phyloP scores from a whole-genome alignment of 805 yeast species.

The Ogataea saltuana region DNA sequence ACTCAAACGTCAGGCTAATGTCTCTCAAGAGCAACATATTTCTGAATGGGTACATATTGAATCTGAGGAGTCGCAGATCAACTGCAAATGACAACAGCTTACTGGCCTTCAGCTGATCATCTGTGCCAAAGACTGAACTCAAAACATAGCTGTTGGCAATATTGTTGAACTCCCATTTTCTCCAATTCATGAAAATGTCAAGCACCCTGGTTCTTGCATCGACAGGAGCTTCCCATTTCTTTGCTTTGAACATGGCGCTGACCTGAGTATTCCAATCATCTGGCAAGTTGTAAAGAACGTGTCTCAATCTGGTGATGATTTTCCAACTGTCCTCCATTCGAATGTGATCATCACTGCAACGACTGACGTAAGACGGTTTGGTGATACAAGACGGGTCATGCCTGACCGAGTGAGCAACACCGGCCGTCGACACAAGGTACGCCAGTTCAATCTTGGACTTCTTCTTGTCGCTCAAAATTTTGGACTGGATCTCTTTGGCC shows the following conservation, averaged over 20 bases:
- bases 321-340: slow-evolving; percentile 88
- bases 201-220: slow-evolving; percentile 58
- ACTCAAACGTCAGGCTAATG: slow-evolving; percentile 17
- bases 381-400: slow-evolving; percentile 91
- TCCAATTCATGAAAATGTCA: slow-evolving; percentile 71
- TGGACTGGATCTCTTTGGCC: slow-evolving; percentile 10
- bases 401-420: slow-evolving; percentile 48
- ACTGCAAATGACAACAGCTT: slow-evolving; percentile 11
- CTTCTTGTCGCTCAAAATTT: slow-evolving; percentile 13
- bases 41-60: slow-evolving; percentile 26
- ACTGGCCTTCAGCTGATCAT: slow-evolving; percentile 11
- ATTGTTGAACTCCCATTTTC: slow-evolving; percentile 85
- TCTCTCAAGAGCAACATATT: slow-evolving; percentile 19
- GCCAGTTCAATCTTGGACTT: slow-evolving; percentile 41
- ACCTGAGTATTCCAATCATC: slow-evolving; percentile 44
- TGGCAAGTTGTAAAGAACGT: slow-evolving; percentile 64
- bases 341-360: slow-evolving; percentile 72
- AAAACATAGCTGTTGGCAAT: slow-evolving; percentile 59
- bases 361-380: slow-evolving; percentile 78
- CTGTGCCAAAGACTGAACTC: slow-evolving; percentile 45
- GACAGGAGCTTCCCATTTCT: slow-evolving; percentile 46
- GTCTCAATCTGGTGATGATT: slow-evolving; percentile 74
- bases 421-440: slow-evolving; percentile 42
- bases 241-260: slow-evolving; percentile 33
- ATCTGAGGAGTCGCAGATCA: slow-evolving; percentile 15